phyloP scores from a whole-genome alignment of 2,329 filamentous ascomycete species.

The Xylariaceae sp. region DNA sequence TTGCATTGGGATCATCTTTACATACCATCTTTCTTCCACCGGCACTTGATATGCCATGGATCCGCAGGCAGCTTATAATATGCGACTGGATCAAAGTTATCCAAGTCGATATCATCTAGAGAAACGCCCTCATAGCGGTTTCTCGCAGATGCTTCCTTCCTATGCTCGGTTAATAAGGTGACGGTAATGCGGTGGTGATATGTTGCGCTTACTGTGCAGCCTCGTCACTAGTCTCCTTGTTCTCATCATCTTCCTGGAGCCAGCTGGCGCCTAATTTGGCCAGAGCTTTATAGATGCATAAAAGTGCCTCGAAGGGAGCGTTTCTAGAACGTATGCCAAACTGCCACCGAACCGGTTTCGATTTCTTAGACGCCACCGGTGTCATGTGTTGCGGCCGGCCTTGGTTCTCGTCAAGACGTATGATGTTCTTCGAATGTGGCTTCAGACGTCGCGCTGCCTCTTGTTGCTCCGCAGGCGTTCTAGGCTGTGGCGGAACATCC shows the following conservation, averaged over 20 bases:
- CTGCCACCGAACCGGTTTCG: slow-evolving; percentile 87
- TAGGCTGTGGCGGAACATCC: slow-evolving; percentile 46
- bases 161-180: slow-evolving; percentile 14
- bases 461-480: slow-evolving; percentile 70
- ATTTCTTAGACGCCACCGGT: slow-evolving; percentile 62
- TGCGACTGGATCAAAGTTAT: slow-evolving; percentile 46
- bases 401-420: slow-evolving; percentile 60
- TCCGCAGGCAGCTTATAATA: slow-evolving; percentile 86
- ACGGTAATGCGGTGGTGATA: neutral
- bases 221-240: slow-evolving; percentile 43
- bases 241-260: slow-evolving; percentile 61
- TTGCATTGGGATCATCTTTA: slow-evolving; percentile 34
- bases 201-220: slow-evolving; percentile 36
- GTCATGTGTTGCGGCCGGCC: slow-evolving; percentile 59
- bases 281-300: slow-evolving; percentile 91
- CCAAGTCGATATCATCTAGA: slow-evolving; percentile 31
- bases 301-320: slow-evolving; percentile 85
- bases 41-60: slow-evolving; percentile 88
- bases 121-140: slow-evolving; percentile 30
- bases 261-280: slow-evolving; percentile 84
- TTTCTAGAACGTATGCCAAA: slow-evolving; percentile 96
- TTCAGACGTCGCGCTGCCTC: slow-evolving; percentile 77
- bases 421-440: slow-evolving; percentile 70
- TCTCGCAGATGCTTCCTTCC: slow-evolving; percentile 16
- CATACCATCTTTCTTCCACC: slow-evolving; percentile 79